A percentile compares a stretch with the other conserved stretches of the same genome.
These are phyloP conservation scores for Ettlia oleoabundans DNA, from an alignment of 139 green algal species.

Conservation along the genomic window DNA sequence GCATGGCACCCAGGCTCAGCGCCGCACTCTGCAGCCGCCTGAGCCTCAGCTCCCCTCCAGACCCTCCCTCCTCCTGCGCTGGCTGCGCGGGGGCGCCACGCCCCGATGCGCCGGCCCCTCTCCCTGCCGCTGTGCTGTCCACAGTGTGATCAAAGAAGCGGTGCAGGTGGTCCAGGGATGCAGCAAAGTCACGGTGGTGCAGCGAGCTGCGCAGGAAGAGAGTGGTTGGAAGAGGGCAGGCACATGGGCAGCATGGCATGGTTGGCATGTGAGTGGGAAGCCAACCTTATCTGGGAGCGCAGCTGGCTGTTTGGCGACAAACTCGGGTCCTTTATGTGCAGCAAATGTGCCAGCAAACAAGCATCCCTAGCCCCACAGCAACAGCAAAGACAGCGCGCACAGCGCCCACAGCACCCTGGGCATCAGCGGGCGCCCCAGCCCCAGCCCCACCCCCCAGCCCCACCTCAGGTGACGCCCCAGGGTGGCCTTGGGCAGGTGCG, in stretches of 20 bases:
- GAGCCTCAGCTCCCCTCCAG: conserved; percentile 2
- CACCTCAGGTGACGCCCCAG: conserved; percentile 24
- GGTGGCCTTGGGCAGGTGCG: not conserved
- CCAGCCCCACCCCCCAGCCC: not conserved
- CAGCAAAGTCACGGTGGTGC: conserved; percentile 23
- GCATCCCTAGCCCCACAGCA: too few relatives aligned
- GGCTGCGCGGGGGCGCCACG: not conserved
- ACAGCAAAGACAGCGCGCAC: too few relatives aligned
- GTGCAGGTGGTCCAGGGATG: conserved; percentile 34
- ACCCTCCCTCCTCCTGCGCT: not conserved
- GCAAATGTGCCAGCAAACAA: too few relatives aligned
- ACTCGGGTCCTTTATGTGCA: too few relatives aligned
- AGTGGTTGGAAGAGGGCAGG: not conserved
- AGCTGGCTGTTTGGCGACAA: too few relatives aligned
- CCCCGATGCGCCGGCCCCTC: too few relatives aligned
- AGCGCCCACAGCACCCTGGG: not conserved
- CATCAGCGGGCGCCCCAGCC: not conserved
- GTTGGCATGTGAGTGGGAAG: too few relatives aligned
- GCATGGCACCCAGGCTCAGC: conserved; percentile 56
- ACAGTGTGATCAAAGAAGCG: conserved; percentile 32
- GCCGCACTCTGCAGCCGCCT: conserved; percentile 53
- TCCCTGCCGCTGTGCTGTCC: too few relatives aligned
- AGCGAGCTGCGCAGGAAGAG: not conserved
- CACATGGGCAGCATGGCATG: not conserved
- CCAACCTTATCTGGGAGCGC: too few relatives aligned